Conservation (phyloP, 2,329 filamentous ascomycete genomes). For the Claviceps humidiphila region DNA sequence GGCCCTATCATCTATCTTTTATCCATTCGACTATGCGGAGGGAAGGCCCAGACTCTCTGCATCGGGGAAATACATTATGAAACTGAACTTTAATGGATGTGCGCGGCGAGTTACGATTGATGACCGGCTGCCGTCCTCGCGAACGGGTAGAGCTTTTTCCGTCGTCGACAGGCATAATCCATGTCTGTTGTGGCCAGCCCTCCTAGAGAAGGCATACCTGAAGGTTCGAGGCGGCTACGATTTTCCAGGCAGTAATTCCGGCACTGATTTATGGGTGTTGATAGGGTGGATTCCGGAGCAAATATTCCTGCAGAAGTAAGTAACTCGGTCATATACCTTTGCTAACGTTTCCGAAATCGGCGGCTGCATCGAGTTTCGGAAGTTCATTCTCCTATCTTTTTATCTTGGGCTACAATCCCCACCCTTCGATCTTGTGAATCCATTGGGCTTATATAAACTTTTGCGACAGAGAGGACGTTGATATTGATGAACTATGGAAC, state of each 20-base stretch:
- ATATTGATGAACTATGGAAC: slow-evolving; percentile 64
- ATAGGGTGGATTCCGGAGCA: slow-evolving; percentile 97
- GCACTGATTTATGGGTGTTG: slow-evolving; percentile 83
- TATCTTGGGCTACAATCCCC: neutral
- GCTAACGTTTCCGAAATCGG: neutral
- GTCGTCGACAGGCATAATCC: slow-evolving; percentile 79
- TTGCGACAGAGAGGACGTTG: slow-evolving; percentile 54
- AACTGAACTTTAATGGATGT: slow-evolving; percentile 93
- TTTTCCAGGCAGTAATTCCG: slow-evolving; percentile 94
- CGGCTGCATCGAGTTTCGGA: neutral
- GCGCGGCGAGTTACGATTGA: slow-evolving; percentile 80
- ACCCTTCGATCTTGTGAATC: neutral
- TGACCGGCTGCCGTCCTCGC: slow-evolving; percentile 71
- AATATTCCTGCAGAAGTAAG: slow-evolving; percentile 69
- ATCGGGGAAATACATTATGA: slow-evolving; percentile 81
- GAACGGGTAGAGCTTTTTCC: slow-evolving; percentile 62
- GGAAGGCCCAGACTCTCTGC: slow-evolving; percentile 50
- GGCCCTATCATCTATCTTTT: slow-evolving; percentile 60
- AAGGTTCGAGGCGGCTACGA: slow-evolving; percentile 94
- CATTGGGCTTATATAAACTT: neutral
- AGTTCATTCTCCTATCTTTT: neutral
- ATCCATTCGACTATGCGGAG: slow-evolving; percentile 54
- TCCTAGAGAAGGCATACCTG: slow-evolving; percentile 91
- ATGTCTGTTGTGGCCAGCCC: slow-evolving; percentile 74
- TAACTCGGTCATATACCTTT: neutral